Base-by-base conservation (phyloP, 73 alveolate species). In the Paraurostyla sp. region DNA sequence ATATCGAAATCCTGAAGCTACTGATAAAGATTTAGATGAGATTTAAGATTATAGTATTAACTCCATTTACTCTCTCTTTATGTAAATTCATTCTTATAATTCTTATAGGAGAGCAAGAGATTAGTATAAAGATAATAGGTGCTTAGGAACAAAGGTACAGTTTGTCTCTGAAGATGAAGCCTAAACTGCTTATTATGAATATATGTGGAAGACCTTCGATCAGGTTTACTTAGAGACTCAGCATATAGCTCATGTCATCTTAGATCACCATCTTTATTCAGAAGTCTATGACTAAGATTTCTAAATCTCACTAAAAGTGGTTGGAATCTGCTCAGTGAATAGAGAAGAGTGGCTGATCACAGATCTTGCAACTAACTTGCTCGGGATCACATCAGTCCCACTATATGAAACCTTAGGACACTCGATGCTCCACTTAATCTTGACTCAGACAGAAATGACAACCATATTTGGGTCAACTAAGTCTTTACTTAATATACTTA, bases 261-360 rank as follows among this genome's bases (percentile, higher is more conserved):
- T 6, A 6, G 23, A 33, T n/a, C 4, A 75, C 11, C 16, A 43
- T 32, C 87, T 75, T 22, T 75, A 15, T 30, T 75, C 87, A 4
- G 69, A 43, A 7, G 73, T 49, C 23, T 48, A 48, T 22, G 87
- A 75, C 52, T 13, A 16, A 57, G 80, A 78, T 22, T 50, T 71
- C 71, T 93, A 93, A 40, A 6, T 43, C 65, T 1, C 65, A 9
- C 51, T 75, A 22, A 48, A 46, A 49, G 69, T 92, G 43, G 13
- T 84, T 7, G 97, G 97, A 20, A 92, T 93, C 18, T 92, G 71
- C 73, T 50, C 95, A 11, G 88, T 59, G 71, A 94, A 93, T 52
- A 63, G 96, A 41, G 93, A 92, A 58, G 98, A 94, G 90, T 94
- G 98, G 98, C 78, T 93, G 48, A 83, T 83, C 6, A 71, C 95